phyloP scores from a whole-genome alignment of 345 rosid species.

The Streptanthus diversifolius region DNA sequence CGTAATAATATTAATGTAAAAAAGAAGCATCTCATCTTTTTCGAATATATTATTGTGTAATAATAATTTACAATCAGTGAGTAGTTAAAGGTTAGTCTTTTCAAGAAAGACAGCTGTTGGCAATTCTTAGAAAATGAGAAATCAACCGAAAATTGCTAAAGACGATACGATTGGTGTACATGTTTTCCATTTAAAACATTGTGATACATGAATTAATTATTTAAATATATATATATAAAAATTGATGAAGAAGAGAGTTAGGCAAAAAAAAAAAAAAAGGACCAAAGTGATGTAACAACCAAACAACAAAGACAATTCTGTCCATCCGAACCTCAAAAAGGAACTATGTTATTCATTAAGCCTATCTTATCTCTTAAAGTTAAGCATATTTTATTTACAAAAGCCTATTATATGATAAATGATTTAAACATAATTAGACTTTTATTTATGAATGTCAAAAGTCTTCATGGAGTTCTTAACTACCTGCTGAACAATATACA shows the following conservation, averaged over 20 bases:
- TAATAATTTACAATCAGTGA: not conserved
- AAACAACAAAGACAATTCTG: slow-evolving; percentile 19
- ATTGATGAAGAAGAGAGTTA: slow-evolving; percentile 7
- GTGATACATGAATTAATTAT: not conserved
- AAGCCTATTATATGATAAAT: not conserved
- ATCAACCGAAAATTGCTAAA: not conserved
- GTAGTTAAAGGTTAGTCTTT: not conserved
- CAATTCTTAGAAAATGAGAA: not conserved
- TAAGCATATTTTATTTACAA: not conserved
- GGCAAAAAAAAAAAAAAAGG: not conserved
- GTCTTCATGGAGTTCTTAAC: not conserved
- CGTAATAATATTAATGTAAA: too few relatives aligned
- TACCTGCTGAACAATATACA: not conserved
- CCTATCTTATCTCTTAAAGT: slow-evolving; percentile 7
- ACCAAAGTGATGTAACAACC: slow-evolving; percentile 30
- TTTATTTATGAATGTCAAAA: not conserved
- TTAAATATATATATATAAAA: not conserved
- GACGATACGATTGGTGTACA: slow-evolving; percentile 1
- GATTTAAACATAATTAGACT: not conserved
- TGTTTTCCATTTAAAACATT: not conserved
- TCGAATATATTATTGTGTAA: not conserved
- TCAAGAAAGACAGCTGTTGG: not conserved
- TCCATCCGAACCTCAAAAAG: slow-evolving; percentile 23
- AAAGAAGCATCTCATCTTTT: slow-evolving; percentile 6
- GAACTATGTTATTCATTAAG: slow-evolving; percentile 1